Base-by-base conservation (phyloP, 305 asterid species). In the Lippia alba region DNA sequence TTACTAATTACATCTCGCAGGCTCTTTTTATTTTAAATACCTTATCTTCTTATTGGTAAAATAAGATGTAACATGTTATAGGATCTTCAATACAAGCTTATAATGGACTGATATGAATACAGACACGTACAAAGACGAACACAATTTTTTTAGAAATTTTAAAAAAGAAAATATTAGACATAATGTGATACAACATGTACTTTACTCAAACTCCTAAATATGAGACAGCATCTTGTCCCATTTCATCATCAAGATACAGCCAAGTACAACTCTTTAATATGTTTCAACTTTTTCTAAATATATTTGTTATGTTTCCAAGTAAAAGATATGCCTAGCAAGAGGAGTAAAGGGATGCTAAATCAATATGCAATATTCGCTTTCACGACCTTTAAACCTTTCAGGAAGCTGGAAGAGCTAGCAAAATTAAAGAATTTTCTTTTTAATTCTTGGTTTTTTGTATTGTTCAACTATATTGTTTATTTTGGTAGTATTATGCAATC, bases 291-390 rank as follows among this genome's bases (percentile, higher is more conserved):
- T 55, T 55, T 55, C 16, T 10, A 9, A 10, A 24, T 24, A 24
- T 24, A 24, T 20, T 55, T 5, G 11, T 55, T 9, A 20, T 19
- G 36, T 56, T 32, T 56, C 11, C 41, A 30, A 56, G 44, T 56
- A 24, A 56, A 56, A 56, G 17, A 55, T 20, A 55, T 24, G 3
- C 61, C 16, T 19, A 4, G n/a, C 39, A 55, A 55, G 15, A 55
- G 20, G 61, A 55, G 61, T 55, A 19, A 55, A 55, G 61, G 61
- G 36, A 19, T 19, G 6, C 24, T 8, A 55, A 55, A 54, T 10
- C 4, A 24, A 1, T 36, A 24, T 56, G 39, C 41, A 36, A 19
- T 10, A 16, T 24, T 24, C 16, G 3, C 16, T 20, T 56, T 54
- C 1, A 5, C 10, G n/a, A 54, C 19, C 14, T 54, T 8, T 15